A percentile compares a stretch with the other conserved stretches of the same genome.
Conservation (phyloP, 257 asterid genomes). For the Verbascum thapsus region DNA sequence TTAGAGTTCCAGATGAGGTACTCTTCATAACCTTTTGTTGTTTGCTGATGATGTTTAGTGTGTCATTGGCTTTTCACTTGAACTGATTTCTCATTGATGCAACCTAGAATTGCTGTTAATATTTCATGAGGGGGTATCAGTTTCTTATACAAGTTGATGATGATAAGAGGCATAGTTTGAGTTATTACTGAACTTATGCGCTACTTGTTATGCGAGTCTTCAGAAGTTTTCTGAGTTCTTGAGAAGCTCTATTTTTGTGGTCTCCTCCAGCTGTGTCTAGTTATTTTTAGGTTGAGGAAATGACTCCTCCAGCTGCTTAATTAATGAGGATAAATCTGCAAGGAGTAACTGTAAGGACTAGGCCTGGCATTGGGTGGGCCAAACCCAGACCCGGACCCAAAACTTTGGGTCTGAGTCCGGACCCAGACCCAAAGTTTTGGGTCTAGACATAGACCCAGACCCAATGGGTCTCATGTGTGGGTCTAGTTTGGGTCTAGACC, state of each 20-base stretch:
- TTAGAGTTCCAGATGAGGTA: conserved; percentile 98
- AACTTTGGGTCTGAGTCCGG: too few species aligned
- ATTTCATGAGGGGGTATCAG: neutral
- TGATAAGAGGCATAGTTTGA: neutral
- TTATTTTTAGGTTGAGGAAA: conserved; percentile 6
- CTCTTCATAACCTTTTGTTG: conserved; percentile 8
- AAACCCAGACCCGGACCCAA: too few species aligned
- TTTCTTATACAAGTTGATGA: conserved; percentile 9
- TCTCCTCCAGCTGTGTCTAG: neutral
- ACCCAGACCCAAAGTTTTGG: too few species aligned
- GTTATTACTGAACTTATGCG: neutral
- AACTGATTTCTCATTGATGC: neutral
- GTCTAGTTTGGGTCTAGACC: too few species aligned
- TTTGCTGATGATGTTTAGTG: conserved; percentile 3
- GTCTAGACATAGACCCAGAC: too few species aligned
- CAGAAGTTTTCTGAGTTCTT: conserved; percentile 3
- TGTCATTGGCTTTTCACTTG: neutral
- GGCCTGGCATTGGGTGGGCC: too few species aligned
- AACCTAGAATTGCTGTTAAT: conserved; percentile 6
- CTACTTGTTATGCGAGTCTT: conserved; percentile 8
- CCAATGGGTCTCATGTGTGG: too few species aligned
- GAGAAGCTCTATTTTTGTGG: neutral
- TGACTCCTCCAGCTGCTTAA: conserved; percentile 6
- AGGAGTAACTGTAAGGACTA: neutral
- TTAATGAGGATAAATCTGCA: conserved; percentile 12